Base-by-base conservation (phyloP, 31 red algal species). In the Odonthalia washingtoniensis region DNA sequence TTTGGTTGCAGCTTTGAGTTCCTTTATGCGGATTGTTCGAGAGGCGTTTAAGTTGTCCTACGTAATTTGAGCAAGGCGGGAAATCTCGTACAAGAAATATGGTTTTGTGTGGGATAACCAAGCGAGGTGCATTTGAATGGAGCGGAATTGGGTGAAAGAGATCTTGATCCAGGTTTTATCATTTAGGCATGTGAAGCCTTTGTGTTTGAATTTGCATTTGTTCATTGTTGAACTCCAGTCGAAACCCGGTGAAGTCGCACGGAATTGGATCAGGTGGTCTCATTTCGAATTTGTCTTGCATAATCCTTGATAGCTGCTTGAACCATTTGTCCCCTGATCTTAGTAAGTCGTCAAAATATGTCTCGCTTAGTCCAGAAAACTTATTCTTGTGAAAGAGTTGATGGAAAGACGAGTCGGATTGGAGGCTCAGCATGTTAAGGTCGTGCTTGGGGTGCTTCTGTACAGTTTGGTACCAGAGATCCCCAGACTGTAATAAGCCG, bases 341-440 rank as follows among this genome's bases (percentile, higher is more conserved):
- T 4, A 80, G 64, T 1, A 49, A 42, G 9, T 78, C 85, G 41
- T 88, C 85, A 0, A 88, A 53, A 42, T 88, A 88, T 0, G 34
- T 26, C 6, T 36, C 85, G 3, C 43, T 52, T 3, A 83, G 1
- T 4, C 70, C 84, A 28, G 60, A 5, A 2, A 87, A 27, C 1
- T 44, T 17, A 3, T 40, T 72, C 1, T 78, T 21, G n/a, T 76
- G 35, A 46, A 77, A 37, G 0, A 69, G 21, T 27, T 46, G 40
- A 40, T 79, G 80, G 12, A 80, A 1, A 6, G 86, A 63, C 33
- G 88, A 80, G 45, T 90, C 88, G n/a, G 68, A 73, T 28, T 43
- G 72, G 1, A 90, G 70, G 16, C 26, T 16, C 12, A 3, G 3
- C 87, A 83, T 90, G 0, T 36, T 26, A 0, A 89, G 64, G 4